A percentile compares a stretch with the other conserved stretches of the same genome.
Evolutionary conservation across 371 early-diverging fungal genomes (phyloP).

Genomic region (Mucor plumbeus): DNA sequence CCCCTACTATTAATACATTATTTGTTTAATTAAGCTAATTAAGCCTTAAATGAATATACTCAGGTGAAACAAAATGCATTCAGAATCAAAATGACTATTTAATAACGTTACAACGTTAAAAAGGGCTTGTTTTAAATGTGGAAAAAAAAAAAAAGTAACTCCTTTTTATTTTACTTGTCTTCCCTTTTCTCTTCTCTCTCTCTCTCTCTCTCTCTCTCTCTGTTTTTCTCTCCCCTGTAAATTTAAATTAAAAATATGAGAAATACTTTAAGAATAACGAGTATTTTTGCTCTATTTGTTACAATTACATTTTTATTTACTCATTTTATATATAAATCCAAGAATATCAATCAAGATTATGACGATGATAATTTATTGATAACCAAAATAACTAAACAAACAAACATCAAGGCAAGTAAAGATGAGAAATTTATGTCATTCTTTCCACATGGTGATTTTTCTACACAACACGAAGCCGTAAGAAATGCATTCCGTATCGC

Average conservation of each 20-base stretch:
- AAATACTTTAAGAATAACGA: background rate
- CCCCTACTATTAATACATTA: background rate
- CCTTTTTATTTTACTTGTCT: too few relatives aligned
- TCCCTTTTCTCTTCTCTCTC: too few relatives aligned
- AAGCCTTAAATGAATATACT: background rate
- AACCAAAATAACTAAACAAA: background rate
- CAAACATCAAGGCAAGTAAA: background rate
- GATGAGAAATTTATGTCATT: constrained; percentile 36
- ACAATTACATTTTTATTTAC: background rate
- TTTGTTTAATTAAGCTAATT: too few relatives aligned
- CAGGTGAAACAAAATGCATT: background rate
- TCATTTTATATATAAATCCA: constrained; percentile 4
- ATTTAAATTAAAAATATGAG: background rate
- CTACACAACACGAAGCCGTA: constrained; percentile 39
- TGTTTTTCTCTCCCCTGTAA: background rate
- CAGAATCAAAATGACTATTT: background rate
- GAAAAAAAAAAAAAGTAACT: too few relatives aligned
- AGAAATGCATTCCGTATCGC: constrained; percentile 39
- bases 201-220: background rate
- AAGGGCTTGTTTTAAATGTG: background rate
- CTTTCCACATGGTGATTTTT: constrained; percentile 44
- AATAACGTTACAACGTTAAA: too few relatives aligned
- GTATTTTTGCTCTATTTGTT: background rate
- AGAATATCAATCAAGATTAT: background rate
- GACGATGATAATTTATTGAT: background rate